Evolutionary conservation across 2,329 filamentous ascomycete genomes (phyloP), one percentile per base, ranked within the genome.

Genomic region (Blastomyces silverae): DNA sequence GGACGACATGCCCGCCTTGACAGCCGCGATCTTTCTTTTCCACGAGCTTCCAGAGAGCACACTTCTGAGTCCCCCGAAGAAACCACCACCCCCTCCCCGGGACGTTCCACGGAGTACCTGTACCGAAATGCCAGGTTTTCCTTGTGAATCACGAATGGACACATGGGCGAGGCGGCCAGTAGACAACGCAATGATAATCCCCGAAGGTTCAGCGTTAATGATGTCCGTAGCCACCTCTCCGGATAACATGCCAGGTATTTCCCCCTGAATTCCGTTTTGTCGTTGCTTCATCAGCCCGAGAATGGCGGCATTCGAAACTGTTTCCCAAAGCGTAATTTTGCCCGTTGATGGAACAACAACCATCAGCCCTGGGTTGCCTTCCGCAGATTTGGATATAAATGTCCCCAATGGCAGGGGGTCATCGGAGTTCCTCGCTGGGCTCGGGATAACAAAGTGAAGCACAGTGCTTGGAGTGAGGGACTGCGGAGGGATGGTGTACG

Each of bases 251-350:
- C 89, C 89, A 2, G 85, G 82, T 67, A 96, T 86, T 2, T 80
- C 80, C 57, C 90, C 86, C 72, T 95, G 91, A 20, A 96, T 85
- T 20, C 90, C 90, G 68, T 87, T 88, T 69, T 89, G 87, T 72
- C 90, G 89, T 73, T 95, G 89, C 69, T 89, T 88, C 72, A 93
- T 90, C 52, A 95, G 85, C 67, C 90, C 90, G 64, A 95, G 83
- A 0, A 91, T 91, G 50, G 92, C 90, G 11, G 91, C 92, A 75
- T 87, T 92, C 64, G 93, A 92, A 68, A 97, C 90, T 50, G 91
- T 95, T 75, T 97, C 94, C 92, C 94, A 97, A 76, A 94, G 97
- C 56, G 91, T 88, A 62, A 97, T 86, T 75, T 88, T 92, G 62
- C 94, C 94, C 60, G 84, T 92, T 22, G 85, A 85, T 15, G 93